phyloP scores from a whole-genome alignment of 169 alveolate genomes.

The Plasmodium ovale region DNA sequence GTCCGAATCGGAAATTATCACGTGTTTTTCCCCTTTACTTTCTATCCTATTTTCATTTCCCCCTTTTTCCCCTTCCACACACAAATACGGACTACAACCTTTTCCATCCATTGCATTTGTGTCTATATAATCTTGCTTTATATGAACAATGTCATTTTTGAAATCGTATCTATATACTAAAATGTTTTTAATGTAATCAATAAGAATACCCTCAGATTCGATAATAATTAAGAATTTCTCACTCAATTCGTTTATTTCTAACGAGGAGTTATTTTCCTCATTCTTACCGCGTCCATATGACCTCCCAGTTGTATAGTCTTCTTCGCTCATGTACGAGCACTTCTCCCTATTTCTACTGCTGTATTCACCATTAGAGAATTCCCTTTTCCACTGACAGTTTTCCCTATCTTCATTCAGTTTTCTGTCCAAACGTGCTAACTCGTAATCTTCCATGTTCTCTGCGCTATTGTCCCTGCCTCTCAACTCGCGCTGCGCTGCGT shows the following conservation, averaged over 20 bases:
- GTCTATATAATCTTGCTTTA: conserved; percentile 8
- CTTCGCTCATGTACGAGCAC: neutral
- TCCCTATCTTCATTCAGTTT: neutral
- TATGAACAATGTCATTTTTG: conserved; percentile 16
- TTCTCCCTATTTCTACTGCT: neutral
- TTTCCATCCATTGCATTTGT: neutral
- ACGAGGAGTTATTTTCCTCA: neutral
- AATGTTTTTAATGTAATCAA: conserved; percentile 21
- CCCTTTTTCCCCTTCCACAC: neutral
- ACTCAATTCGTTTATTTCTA: conserved; percentile 11
- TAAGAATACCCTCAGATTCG: conserved; percentile 23
- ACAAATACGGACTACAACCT: too few species aligned
- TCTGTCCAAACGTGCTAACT: neutral
- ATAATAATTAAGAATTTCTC: conserved; percentile 25
- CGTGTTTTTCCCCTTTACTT: neutral
- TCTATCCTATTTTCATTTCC: neutral
- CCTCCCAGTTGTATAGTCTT: too few species aligned
- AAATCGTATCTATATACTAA: conserved; percentile 44
- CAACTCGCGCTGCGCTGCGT: neutral
- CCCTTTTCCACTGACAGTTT: neutral
- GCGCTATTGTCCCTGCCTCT: neutral
- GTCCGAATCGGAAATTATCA: conserved; percentile 34
- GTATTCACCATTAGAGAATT: neutral
- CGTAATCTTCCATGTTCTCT: neutral
- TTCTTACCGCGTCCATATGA: neutral